Conservation (phyloP, 1,284 basidiomycete genomes). For the Tilletia indica region DNA sequence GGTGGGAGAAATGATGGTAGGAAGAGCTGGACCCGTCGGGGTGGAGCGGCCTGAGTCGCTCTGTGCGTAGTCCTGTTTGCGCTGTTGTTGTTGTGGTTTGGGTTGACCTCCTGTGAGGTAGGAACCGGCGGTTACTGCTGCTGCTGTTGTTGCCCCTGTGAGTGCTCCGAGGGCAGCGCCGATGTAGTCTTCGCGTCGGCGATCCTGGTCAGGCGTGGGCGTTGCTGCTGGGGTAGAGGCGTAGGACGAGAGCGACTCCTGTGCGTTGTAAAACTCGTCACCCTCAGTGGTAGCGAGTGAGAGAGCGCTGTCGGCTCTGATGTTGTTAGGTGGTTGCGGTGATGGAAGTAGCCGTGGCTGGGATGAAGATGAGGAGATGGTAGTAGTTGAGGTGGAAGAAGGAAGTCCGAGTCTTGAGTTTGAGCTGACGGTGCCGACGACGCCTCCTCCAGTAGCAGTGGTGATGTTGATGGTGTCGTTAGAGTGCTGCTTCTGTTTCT, state of each 20-base stretch:
- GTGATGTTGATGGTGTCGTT: not conserved
- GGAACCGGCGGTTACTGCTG: conserved; percentile 35
- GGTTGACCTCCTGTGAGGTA: conserved; percentile 27
- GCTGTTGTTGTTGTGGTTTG: conserved; percentile 22
- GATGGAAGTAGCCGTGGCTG: not conserved
- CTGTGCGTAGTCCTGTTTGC: not conserved
- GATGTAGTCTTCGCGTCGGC: conserved; percentile 30
- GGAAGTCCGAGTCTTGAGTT: not conserved
- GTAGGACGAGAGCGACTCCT: conserved; percentile 18
- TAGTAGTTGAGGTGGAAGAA: conserved; percentile 7
- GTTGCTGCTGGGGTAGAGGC: not conserved
- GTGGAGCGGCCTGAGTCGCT: not conserved
- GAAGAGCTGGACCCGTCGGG: not conserved
- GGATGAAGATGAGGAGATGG: not conserved
- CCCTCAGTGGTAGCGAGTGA: not conserved
- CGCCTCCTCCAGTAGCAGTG: not conserved
- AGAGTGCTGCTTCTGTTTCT: not conserved
- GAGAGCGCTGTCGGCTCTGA: not conserved
- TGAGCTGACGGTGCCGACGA: not conserved
- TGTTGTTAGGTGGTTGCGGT: not conserved
- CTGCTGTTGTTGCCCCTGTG: conserved; percentile 43
- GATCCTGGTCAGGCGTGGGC: not conserved
- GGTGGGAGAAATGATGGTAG: not conserved
- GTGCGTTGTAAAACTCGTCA: conserved; percentile 26
- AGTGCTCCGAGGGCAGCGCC: conserved; percentile 44